Conservation (phyloP, 1,284 basidiomycete species). For the Coniferiporia sulphurascens region DNA sequence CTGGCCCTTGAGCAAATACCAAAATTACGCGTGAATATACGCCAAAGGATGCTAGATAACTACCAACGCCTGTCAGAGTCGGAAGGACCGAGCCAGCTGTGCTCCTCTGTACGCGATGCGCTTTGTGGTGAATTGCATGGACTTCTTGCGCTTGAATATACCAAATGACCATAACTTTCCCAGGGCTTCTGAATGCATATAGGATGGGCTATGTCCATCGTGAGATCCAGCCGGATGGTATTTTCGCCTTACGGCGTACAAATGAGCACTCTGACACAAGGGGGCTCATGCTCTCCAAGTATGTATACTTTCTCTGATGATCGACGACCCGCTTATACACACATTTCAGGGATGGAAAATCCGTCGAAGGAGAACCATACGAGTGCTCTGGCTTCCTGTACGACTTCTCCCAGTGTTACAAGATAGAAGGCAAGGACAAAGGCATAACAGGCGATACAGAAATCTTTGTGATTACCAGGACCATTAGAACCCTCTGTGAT, state of each 20-base stretch:
- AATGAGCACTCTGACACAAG: background rate
- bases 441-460: background rate
- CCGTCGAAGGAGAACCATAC: background rate
- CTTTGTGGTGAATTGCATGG: background rate
- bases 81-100: background rate
- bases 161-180: background rate
- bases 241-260: background rate
- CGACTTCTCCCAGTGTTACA: constrained; percentile 2
- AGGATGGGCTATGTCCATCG: constrained; percentile 11
- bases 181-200: constrained; percentile 2
- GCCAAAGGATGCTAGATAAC: background rate
- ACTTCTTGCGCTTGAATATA: background rate
- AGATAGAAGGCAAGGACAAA: background rate
- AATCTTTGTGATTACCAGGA: background rate
- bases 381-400: background rate
- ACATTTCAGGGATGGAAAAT: constrained; percentile 4
- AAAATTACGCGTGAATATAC: background rate
- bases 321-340: background rate
- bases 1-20: background rate
- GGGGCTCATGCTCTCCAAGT: constrained; percentile 6
- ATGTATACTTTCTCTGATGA: background rate
- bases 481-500: background rate
- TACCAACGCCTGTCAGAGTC: background rate
- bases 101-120: background rate
- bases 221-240: background rate